Percentiles rank a stretch among this genome's conserved stretches.
phyloP scores from a whole-genome alignment of 305 asterid genomes.

The Rubia tinctorum region DNA sequence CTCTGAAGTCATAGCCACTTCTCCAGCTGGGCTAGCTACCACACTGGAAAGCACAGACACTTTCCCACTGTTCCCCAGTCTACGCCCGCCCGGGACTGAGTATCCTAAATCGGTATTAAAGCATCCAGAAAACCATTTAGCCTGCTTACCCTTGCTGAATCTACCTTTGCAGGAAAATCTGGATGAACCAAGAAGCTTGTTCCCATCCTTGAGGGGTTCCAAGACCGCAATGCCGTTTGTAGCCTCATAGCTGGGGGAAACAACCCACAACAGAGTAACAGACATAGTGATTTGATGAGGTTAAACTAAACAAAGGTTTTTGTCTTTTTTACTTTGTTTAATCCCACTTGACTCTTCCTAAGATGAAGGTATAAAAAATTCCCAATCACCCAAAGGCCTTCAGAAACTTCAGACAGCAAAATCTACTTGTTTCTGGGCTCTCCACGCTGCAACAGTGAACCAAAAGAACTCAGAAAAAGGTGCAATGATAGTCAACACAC shows the following conservation, averaged over 20 bases:
- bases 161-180: conserved; percentile 34
- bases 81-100: conserved; percentile 34
- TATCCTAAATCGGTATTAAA: conserved; percentile 32
- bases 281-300: conserved; percentile 44
- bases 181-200: conserved; percentile 37
- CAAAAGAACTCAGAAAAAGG: conserved; percentile 15
- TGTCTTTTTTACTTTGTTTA: conserved; percentile 25
- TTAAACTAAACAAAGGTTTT: conserved; percentile 25
- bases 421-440: conserved; percentile 23
- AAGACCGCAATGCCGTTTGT: conserved; percentile 47
- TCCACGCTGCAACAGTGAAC: conserved; percentile 39
- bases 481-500: conserved; percentile 18
- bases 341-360: conserved; percentile 24
- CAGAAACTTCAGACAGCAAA: conserved; percentile 31
- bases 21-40: conserved; percentile 76
- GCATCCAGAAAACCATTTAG: conserved; percentile 31
- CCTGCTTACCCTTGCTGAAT: conserved; percentile 38
- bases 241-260: conserved; percentile 60
- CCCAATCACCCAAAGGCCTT: conserved; percentile 19
- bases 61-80: conserved; percentile 32
- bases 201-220: conserved; percentile 53
- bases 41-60: conserved; percentile 44
- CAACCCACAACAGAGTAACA: conserved; percentile 67
- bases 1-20: conserved; percentile 66
- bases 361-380: conserved; percentile 16